These are phyloP conservation scores for Hirschfeldia incana DNA, from an alignment of 345 rosid genomes.

Conservation along the genomic window DNA sequence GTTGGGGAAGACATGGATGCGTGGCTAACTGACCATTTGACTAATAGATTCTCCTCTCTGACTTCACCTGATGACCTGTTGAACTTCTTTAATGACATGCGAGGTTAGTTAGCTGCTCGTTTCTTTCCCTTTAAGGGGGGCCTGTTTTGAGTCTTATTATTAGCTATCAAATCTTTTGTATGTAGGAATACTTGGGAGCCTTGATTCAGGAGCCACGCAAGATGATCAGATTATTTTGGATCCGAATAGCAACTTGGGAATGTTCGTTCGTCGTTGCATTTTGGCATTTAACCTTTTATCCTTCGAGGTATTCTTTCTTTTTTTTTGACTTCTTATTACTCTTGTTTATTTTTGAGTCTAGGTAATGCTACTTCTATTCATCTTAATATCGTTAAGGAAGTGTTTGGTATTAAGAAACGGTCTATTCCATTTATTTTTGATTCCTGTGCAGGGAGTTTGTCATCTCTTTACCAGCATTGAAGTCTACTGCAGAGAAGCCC, in stretches of 20 bases:
- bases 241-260: conserved; percentile 76
- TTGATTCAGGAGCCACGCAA: conserved; percentile 64
- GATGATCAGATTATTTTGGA: conserved; percentile 86
- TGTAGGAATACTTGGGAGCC: conserved; percentile 71
- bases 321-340: conserved; percentile 3
- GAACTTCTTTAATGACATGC: conserved; percentile 72
- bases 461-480: conserved; percentile 80
- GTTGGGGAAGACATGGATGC: conserved; percentile 60
- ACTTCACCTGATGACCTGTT: conserved; percentile 80
- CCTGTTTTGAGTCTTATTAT: conserved; percentile 3
- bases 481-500: conserved; percentile 68
- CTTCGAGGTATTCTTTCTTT: conserved; percentile 91
- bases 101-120: conserved; percentile 53
- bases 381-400: not conserved
- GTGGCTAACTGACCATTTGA: conserved; percentile 70
- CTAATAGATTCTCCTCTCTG: conserved; percentile 60
- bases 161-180: conserved; percentile 11
- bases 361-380: not conserved
- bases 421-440: conserved; percentile 24
- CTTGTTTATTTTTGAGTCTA: not conserved
- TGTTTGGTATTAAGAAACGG: not conserved
- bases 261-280: conserved; percentile 87
- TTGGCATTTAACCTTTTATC: conserved; percentile 76
- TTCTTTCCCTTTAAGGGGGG: not conserved
- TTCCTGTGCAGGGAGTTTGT: conserved; percentile 71